Evolutionary conservation across 805 yeast species (phyloP), one percentile per base, ranked within the genome.

Genomic region (Wickerhamiella vanderwaltii): DNA sequence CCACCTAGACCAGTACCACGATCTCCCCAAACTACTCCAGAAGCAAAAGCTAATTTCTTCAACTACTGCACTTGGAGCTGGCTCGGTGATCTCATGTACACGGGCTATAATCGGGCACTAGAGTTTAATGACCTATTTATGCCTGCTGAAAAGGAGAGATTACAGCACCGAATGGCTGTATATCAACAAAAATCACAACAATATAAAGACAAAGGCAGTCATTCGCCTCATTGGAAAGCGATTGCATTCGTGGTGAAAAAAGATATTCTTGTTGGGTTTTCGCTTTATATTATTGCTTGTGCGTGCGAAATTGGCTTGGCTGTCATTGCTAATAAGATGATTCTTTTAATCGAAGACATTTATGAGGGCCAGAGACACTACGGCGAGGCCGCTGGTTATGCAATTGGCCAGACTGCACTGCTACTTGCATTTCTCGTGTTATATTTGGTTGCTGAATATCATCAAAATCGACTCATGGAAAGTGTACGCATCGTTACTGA

Each of bases 401-500:
- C 87, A 6, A 61, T 85, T 37, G 94, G 87, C 16, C 67, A 81
- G 7, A 6, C 13, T 28, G 31, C 15, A n/a, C 18, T 33, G 26
- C 25, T 22, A 7, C 26, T 33, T 6, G 11, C 11, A 7, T 7
- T 7, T 7, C 11, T 23, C 26, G 11, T 11, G 11, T 7, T 11
- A 23, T 7, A 7, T 7, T 11, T 23, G 7, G 7, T 7, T 7
- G 26, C 26, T 23, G 26, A 11, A 23, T 23, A 23, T 11, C 26
- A 7, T 7, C 9, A 11, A 7, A 11, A 23, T 11, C 7, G 26
- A 11, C 26, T 23, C 26, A 11, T 7, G 7, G 82, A 79, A 13
- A 75, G 76, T 54, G 72, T 70, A 3, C 76, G 83, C 53, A 77
- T 86, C 0, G 70, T 79, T 2, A 60, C 85, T 43, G 80, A 83